phyloP scores from a whole-genome alignment of 768 basidiomycete genomes.

The Xerocomellus chrysenteron region DNA sequence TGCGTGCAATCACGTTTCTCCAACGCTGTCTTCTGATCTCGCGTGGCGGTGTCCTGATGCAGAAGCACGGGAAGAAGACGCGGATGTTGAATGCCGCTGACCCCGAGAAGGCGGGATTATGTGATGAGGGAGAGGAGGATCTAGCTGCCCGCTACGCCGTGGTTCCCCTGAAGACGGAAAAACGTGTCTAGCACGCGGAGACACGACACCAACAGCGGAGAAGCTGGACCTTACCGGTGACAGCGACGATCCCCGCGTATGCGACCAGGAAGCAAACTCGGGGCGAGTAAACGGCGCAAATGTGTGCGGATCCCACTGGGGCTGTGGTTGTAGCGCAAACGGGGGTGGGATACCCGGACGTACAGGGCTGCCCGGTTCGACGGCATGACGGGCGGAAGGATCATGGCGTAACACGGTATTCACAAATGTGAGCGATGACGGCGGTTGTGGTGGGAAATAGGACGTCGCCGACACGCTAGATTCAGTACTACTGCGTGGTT shows the following conservation, averaged over 20 bases:
- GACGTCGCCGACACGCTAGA: conserved; percentile 22
- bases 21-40: conserved; percentile 21
- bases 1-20: conserved; percentile 16
- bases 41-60: conserved; percentile 10
- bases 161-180: conserved; percentile 16
- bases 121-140: conserved; percentile 19
- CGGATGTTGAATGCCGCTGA: conserved; percentile 14
- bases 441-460: conserved; percentile 37
- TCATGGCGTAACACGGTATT: conserved; percentile 19
- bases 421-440: conserved; percentile 11
- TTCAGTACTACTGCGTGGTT: conserved; percentile 15
- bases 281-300: conserved; percentile 40
- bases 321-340: conserved; percentile 64
- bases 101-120: conserved; percentile 18
- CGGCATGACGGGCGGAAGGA: conserved; percentile 19
- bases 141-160: conserved; percentile 5
- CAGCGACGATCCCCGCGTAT: conserved; percentile 38
- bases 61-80: conserved; percentile 14
- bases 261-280: conserved; percentile 34
- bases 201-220: conserved; percentile 11
- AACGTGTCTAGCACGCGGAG: conserved; percentile 11
- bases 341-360: conserved; percentile 45
- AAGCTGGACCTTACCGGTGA: conserved; percentile 27
- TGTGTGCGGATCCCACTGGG: conserved; percentile 57
- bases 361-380: conserved; percentile 11